phyloP scores from a whole-genome alignment of 2,329 filamentous ascomycete species.

The Talaromyces atroroseus region DNA sequence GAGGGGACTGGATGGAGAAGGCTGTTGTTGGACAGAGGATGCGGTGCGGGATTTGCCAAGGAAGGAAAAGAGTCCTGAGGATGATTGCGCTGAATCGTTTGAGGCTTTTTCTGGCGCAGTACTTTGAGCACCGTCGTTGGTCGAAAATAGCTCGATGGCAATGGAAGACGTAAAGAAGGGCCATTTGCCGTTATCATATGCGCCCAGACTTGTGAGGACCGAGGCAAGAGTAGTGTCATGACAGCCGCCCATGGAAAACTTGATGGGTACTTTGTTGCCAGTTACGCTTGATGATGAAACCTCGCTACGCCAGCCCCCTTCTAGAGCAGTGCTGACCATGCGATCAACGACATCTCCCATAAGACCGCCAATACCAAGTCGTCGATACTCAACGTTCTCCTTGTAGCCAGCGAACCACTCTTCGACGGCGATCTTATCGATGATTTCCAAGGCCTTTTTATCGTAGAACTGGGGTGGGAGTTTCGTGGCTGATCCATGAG shows the following conservation, averaged over 20 bases:
- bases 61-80: constrained; percentile 28
- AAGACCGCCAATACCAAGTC: constrained; percentile 76
- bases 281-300: constrained; percentile 49
- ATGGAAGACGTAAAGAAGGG: constrained; percentile 91
- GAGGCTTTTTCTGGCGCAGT: constrained; percentile 18
- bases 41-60: constrained; percentile 20
- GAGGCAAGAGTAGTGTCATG: constrained; percentile 91
- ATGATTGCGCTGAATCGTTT: constrained; percentile 22
- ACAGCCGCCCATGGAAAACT: constrained; percentile 76
- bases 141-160: constrained; percentile 80
- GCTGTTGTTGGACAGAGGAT: neutral
- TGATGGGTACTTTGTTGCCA: constrained; percentile 45
- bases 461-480: constrained; percentile 88
- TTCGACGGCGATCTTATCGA: constrained; percentile 70
- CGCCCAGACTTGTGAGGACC: constrained; percentile 70
- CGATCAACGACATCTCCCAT: constrained; percentile 75
- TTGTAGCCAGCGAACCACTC: constrained; percentile 90
- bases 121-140: neutral
- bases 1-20: constrained; percentile 24
- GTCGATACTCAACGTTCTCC: constrained; percentile 82
- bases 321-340: constrained; percentile 62
- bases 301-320: constrained; percentile 47
- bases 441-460: constrained; percentile 59
- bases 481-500: constrained; percentile 72
- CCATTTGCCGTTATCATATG: constrained; percentile 69